Percentiles rank a stretch among this genome's conserved stretches.
Evolutionary conservation across 345 rosid species (phyloP).

Genomic region (Ceriops decandra): DNA sequence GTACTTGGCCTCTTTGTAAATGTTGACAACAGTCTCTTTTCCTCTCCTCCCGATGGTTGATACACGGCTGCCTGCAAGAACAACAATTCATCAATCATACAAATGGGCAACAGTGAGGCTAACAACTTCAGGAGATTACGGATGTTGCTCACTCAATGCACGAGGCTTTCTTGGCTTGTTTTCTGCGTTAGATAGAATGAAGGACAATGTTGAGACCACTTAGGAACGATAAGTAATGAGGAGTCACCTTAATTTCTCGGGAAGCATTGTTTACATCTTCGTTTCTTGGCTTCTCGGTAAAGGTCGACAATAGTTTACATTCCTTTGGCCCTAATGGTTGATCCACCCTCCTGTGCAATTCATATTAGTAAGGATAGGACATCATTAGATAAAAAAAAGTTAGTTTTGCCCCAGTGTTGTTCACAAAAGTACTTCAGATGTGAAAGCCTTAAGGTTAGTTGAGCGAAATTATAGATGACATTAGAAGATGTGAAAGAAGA

Average conservation of each 20-base stretch:
- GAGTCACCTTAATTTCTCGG: constrained; percentile 46
- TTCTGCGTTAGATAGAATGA: constrained; percentile 26
- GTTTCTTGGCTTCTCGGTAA: constrained; percentile 48
- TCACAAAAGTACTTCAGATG: neutral
- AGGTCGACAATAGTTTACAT: constrained; percentile 51
- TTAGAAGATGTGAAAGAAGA: too few species aligned
- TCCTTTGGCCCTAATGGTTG: constrained; percentile 53
- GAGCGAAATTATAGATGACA: too few species aligned
- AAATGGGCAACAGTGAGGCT: neutral
- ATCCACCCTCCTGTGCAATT: constrained; percentile 70
- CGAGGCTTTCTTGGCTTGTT: constrained; percentile 48
- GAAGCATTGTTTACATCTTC: constrained; percentile 80
- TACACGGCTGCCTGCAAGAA: constrained; percentile 43
- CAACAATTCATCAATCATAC: neutral
- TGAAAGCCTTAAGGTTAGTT: too few species aligned
- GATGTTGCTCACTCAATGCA: constrained; percentile 55
- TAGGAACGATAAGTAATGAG: too few species aligned
- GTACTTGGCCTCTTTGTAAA: constrained; percentile 53
- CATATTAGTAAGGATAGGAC: constrained; percentile 61
- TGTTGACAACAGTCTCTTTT: constrained; percentile 52
- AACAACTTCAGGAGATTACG: constrained; percentile 2
- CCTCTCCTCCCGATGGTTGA: constrained; percentile 48
- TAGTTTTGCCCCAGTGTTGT: neutral
- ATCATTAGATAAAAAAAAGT: constrained; percentile 38
- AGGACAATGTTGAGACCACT: neutral